Evolutionary conservation across 2,329 filamentous ascomycete genomes (phyloP), one percentile per base, ranked within the genome.

Genomic region (Cladosporium sp.): DNA sequence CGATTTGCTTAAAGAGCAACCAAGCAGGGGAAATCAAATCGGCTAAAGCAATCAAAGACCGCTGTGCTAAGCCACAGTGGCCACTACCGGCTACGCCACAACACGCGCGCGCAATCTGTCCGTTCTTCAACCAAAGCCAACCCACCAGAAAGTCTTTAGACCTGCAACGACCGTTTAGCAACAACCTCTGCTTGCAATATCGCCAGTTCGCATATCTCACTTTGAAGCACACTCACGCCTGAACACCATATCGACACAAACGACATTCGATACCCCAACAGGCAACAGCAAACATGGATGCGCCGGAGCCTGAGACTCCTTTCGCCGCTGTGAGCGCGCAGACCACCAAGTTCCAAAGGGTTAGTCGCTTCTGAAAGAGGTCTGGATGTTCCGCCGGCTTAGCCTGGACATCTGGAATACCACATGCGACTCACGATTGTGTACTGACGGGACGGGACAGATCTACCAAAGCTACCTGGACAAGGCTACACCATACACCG

Each of bases 401-500:
- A 27, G 22, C 22, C 9, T 27, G 22, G 5, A 9, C 22, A 27
- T 27, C 22, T 27, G 22, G 22, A 9, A 27, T 27, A 27, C 22
- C 9, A 9, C 9, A 5, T 9, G 22, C 22, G 22, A 27, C 22
- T n/a, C 22, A 27, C 9, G 9, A 9, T 38, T 8, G 7, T 22
- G 7, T 16, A 46, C 45, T 50, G 39, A 50, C 47, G 11, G 39
- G 9, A 7, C 12, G 6, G 16, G 38, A 49, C 70, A 96, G 90
- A 81, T 90, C 76, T 97, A 95, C 69, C 93, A 98, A 83, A 79
- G 88, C 50, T 88, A 93, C 57, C 84, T 98, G 59, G 93, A 98
- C 72, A 87, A 90, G 72, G 92, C 86, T 46, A 97, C 92, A 8
- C 93, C 93, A 12, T 94, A 83, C 70, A 84, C 90, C 49, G 75